Conservation (phyloP, 768 basidiomycete genomes). For the Panaeolus papilionaceus region DNA sequence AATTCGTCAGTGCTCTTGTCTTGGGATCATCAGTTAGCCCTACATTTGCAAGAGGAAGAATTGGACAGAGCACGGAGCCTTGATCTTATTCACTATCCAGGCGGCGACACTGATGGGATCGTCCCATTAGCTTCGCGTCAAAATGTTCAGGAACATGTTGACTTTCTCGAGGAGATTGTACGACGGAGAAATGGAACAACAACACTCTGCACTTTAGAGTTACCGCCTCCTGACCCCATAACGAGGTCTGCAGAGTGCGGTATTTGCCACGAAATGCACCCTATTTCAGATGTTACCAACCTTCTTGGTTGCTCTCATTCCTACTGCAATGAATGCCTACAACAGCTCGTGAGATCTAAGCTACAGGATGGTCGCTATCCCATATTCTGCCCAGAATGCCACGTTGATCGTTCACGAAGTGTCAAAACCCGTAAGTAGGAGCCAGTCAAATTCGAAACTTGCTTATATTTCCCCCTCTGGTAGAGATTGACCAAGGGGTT, state of each 20-base stretch:
- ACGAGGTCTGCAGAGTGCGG: conserved; percentile 50
- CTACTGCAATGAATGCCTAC: conserved; percentile 62
- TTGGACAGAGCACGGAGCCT: not conserved
- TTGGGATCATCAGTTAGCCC: conserved; percentile 35
- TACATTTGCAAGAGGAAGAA: conserved; percentile 42
- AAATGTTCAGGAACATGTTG: not conserved
- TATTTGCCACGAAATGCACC: conserved; percentile 59
- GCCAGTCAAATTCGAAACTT: not conserved
- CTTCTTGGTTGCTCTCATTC: conserved; percentile 53
- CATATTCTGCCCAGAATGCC: conserved; percentile 66
- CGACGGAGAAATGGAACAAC: conserved; percentile 30
- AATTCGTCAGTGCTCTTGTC: conserved; percentile 7
- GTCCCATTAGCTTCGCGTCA: not conserved
- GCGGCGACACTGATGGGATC: not conserved
- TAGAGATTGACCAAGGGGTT: conserved; percentile 27
- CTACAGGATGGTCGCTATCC: conserved; percentile 62
- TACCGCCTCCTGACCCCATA: conserved; percentile 26
- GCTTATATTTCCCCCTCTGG: not conserved
- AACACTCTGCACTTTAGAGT: conserved; percentile 14
- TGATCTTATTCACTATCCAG: not conserved
- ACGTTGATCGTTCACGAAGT: conserved; percentile 36
- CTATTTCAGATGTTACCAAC: conserved; percentile 47
- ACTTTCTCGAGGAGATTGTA: conserved; percentile 13
- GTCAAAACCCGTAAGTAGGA: conserved; percentile 33
- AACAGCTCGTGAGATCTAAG: conserved; percentile 46